Base-by-base conservation (phyloP, 495 filamentous ascomycete genomes). In the Aspergillus mulundensis region DNA sequence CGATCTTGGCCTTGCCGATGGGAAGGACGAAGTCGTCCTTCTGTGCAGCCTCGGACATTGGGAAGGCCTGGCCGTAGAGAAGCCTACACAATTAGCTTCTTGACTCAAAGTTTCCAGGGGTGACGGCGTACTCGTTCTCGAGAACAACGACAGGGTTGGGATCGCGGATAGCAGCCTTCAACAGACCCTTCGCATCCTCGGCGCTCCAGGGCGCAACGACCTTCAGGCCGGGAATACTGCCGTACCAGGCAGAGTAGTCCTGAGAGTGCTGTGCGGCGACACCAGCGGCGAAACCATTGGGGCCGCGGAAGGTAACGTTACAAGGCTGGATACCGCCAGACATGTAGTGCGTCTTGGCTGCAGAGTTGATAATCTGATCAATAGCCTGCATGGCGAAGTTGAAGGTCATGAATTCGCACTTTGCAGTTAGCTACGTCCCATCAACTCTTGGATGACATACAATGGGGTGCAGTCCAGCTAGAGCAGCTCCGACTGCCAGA, bases 361-460 rank as follows among this genome's bases (percentile, higher is more conserved):
- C 94, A 46, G 91, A 96, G 84, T 98, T 98, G 85, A 98, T 92
- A 71, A 98, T 91, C 72, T 98, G 94, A 75, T 98, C 94, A 74
- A 98, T 98, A 61, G 94, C 87, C 80, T 98, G 94, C 94, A 98
- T 98, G 73, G 94, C 94, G 72, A 98, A 98, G 82, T 98, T 98
- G 89, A 96, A 98, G 63, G 94, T 98, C 94, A 98, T 98, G 84
- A 98, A 98, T 77, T 96, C 91, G 82, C 90, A 95, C 90, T 95
- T 68, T 28, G 32, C 7, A 30, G 16, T 59, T 53, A 65, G 57
- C 51, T 2, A 36, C 12, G 32, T 21, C 28, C 38, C 38, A 16
- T 3, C 36, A 40, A 4, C 19, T 32, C 7, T 6, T 38, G 12
- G 11, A 56, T 54, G 39, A 82, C 90, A 81, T 78, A 95, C 90